phyloP scores from a whole-genome alignment of 345 rosid genomes.

The Gossypium stocksii region DNA sequence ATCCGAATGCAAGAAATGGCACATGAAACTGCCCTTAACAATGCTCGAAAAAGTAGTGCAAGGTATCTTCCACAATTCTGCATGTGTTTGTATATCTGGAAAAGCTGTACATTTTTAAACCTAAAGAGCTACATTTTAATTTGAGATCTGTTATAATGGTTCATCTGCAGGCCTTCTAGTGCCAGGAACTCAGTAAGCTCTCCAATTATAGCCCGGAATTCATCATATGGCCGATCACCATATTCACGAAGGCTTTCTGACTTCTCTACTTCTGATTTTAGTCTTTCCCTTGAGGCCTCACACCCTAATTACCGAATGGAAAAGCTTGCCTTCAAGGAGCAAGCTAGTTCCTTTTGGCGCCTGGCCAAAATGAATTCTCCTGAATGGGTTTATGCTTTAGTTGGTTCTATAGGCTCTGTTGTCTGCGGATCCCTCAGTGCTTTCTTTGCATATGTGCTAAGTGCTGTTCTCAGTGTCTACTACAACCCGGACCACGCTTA shows the following conservation, averaged over 20 bases:
- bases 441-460: constrained; percentile 91
- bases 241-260: constrained; percentile 94
- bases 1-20: constrained; percentile 93
- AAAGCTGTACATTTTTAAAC: background rate
- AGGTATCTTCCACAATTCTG: constrained; percentile 39
- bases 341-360: constrained; percentile 97
- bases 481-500: constrained; percentile 79
- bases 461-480: constrained; percentile 88
- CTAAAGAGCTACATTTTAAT: background rate
- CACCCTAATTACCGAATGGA: constrained; percentile 75
- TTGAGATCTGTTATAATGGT: constrained; percentile 7
- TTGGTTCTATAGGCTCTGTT: constrained; percentile 87
- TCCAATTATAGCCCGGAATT: constrained; percentile 87
- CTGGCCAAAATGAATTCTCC: constrained; percentile 96
- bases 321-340: constrained; percentile 92
- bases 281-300: constrained; percentile 75
- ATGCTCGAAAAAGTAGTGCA: constrained; percentile 97
- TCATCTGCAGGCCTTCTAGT: constrained; percentile 82
- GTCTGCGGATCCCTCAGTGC: constrained; percentile 97
- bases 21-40: constrained; percentile 85
- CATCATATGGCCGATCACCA: constrained; percentile 95
- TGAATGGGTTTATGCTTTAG: constrained; percentile 89
- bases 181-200: constrained; percentile 99
- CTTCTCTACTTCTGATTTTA: constrained; percentile 95
- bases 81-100: constrained; percentile 3